Evolutionary conservation across 495 filamentous ascomycete genomes (phyloP).

Genomic region (Pyrenula massariospora): DNA sequence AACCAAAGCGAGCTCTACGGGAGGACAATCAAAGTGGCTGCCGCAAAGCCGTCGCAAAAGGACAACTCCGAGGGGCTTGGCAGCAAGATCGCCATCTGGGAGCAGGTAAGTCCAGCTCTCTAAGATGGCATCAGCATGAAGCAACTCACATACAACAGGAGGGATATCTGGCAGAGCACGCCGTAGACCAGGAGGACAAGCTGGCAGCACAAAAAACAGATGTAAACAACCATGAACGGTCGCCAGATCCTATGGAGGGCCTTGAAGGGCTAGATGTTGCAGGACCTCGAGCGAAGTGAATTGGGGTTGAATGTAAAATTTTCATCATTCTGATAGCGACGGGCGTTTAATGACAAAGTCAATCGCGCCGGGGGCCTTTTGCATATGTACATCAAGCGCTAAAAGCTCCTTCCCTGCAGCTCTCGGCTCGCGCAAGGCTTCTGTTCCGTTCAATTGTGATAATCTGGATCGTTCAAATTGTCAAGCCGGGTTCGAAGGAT

Average conservation of each 20-base stretch:
- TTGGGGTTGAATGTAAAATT: neutral
- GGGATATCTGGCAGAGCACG: constrained; percentile 83
- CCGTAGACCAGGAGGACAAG: constrained; percentile 77
- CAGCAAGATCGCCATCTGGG: constrained; percentile 94
- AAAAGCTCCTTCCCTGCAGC: too few species aligned
- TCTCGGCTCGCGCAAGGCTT: too few species aligned
- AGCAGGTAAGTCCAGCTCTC: constrained; percentile 57
- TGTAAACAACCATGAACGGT: constrained; percentile 33
- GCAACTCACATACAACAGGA: constrained; percentile 48
- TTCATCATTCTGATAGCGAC: too few species aligned
- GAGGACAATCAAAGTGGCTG: constrained; percentile 78
- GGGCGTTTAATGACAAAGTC: too few species aligned
- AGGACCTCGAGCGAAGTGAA: constrained; percentile 71
- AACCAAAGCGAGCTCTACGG: constrained; percentile 95
- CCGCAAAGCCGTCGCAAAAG: constrained; percentile 81
- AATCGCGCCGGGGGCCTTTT: too few species aligned
- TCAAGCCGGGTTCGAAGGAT: neutral
- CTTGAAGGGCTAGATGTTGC: constrained; percentile 88
- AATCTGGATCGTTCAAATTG: too few species aligned
- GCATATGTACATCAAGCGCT: neutral
- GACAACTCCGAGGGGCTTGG: constrained; percentile 76
- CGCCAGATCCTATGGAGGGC: constrained; percentile 89
- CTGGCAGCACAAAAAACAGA: constrained; percentile 47
- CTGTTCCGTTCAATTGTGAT: too few species aligned
- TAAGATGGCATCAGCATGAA: neutral